Conservation (phyloP, 2,329 filamentous ascomycete species). For the Moelleriella libera region DNA sequence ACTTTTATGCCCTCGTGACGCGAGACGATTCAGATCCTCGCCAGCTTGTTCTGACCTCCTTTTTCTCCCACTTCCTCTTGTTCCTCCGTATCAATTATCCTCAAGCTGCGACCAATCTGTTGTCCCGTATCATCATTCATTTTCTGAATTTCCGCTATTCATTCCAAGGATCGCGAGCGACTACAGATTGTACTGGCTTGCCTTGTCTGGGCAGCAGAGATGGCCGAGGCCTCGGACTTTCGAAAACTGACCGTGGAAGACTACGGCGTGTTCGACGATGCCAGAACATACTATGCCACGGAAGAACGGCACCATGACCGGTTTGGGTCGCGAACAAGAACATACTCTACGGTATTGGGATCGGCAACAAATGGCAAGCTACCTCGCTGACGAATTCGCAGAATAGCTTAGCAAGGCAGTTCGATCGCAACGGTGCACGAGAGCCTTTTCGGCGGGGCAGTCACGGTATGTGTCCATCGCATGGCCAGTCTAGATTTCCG, state of each 20-base stretch:
- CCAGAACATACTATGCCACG: slow-evolving; percentile 43
- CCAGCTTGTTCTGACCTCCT: neutral
- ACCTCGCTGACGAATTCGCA: slow-evolving; percentile 10
- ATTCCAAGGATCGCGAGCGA: no score
- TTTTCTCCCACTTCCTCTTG: neutral
- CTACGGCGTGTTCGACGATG: slow-evolving; percentile 39
- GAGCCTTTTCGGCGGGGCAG: slow-evolving; percentile 45
- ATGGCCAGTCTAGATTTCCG: neutral
- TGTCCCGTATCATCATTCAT: no score
- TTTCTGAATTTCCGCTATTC: no score
- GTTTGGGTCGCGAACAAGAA: slow-evolving; percentile 35
- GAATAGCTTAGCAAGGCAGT: slow-evolving; percentile 39
- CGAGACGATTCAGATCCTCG: neutral
- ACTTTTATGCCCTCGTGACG: slow-evolving; percentile 1
- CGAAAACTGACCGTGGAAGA: slow-evolving; percentile 22
- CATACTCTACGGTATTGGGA: slow-evolving; percentile 37
- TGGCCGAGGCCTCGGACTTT: neutral
- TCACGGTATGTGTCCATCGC: slow-evolving; percentile 29
- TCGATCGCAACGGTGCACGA: slow-evolving; percentile 34
- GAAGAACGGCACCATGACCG: slow-evolving; percentile 38
- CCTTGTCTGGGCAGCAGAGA: no score
- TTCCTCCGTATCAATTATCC: neutral
- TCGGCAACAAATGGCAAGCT: neutral
- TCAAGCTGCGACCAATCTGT: no score
- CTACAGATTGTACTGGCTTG: no score